phyloP scores from a whole-genome alignment of 352 stramenopile genomes.

The Globisporangium heterothallicum region DNA sequence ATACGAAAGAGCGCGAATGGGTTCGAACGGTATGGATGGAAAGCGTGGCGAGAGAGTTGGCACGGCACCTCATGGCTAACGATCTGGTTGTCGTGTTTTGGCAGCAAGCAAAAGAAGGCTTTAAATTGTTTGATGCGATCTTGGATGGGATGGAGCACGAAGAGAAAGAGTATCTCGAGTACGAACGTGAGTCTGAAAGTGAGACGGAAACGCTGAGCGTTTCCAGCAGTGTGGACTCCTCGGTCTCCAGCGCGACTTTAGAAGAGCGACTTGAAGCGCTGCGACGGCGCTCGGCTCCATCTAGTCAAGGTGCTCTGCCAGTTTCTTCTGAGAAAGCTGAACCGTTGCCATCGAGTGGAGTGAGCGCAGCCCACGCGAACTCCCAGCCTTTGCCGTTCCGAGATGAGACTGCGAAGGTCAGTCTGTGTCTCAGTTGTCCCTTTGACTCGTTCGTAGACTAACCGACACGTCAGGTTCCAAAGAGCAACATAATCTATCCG shows the following conservation, averaged over 20 bases:
- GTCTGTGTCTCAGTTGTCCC: not conserved
- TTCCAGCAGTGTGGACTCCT: not conserved
- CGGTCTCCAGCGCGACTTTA: conserved; percentile 25
- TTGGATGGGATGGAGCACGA: conserved; percentile 74
- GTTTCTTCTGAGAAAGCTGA: not conserved
- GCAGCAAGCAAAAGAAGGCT: conserved; percentile 61
- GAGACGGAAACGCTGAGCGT: conserved; percentile 20
- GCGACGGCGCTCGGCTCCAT: conserved; percentile 25
- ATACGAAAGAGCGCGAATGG: conserved; percentile 61
- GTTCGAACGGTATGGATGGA: conserved; percentile 37
- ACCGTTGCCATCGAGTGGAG: not conserved
- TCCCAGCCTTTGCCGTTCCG: not conserved
- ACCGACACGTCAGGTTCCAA: not conserved
- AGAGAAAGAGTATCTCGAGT: conserved; percentile 54
- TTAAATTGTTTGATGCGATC: conserved; percentile 68
- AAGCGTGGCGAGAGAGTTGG: no score
- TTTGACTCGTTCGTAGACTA: not conserved
- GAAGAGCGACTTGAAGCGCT: conserved; percentile 49
- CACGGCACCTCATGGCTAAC: no score
- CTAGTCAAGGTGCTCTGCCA: not conserved
- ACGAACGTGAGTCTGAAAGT: conserved; percentile 33
- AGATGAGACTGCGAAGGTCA: not conserved
- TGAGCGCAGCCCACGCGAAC: not conserved
- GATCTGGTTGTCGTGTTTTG: conserved; percentile 3
- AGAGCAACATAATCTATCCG: conserved; percentile 32